Base-by-base conservation (phyloP, 345 rosid genomes). In the Murraya koenigii region DNA sequence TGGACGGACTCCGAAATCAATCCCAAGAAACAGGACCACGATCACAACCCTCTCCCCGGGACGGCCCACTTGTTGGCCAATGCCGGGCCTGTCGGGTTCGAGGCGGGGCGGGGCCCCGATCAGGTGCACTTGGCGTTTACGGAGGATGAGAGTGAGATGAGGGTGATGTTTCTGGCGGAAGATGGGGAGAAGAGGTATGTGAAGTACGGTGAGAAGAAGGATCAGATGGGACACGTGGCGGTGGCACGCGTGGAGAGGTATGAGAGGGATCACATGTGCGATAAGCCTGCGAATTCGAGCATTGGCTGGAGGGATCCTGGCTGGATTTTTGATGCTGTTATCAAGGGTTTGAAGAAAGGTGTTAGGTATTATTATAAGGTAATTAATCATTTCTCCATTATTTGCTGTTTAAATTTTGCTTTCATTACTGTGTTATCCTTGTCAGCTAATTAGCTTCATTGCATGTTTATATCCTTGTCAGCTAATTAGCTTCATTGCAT, bases 301-400 rank as follows among this genome's bases (percentile, higher is more conserved):
- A n/a, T 85, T 30, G 97, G 95, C 63, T 93, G 98, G 97, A 92
- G 98, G 77, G 98, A 95, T 87, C 97, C 98, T 8, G 97, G 98
- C 30, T 95, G 97, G 98, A 85, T 85, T 28, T 90, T 92, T 64
- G 92, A 91, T 62, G 91, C 79, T 0, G 89, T 95, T 47, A 90
- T 95, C 86, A 80, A 77, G 77, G 77, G 81, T 75, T 70, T 95
- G 78, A 89, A 91, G 83, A 81, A 69, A 36, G 98, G 97, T 9
- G 59, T 85, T 13, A 88, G 86, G 75, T 93, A 92, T 63, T 90
- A 82, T 78, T 94, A 92, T 76, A 91, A 91, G 92, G 98, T 91
- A 82, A 72, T 69, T 65, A 9, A 20, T 56, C 23, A 20, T 9
- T 8, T 52, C 56, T 71, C 30, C 13, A 60, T 58, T 75, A 72